Conservation (phyloP, 2,329 filamentous ascomycete genomes). For the Lithohypha guttulata region DNA sequence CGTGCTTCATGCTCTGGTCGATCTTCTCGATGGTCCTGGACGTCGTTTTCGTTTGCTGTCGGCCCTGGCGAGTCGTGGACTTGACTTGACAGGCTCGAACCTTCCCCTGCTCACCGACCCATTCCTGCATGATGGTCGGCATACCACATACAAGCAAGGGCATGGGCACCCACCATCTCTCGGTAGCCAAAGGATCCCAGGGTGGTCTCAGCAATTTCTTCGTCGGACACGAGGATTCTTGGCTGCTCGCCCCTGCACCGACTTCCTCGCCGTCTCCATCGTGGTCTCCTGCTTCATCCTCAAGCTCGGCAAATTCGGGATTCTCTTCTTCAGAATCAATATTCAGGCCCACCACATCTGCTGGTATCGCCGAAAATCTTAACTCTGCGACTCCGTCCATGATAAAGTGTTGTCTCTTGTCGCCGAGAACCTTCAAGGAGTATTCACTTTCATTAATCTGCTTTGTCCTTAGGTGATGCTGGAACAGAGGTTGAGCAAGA, state of each 20-base stretch:
- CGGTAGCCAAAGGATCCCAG: constrained; percentile 56
- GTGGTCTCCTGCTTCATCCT: constrained; percentile 26
- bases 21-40: constrained; percentile 17
- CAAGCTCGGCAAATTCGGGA: constrained; percentile 30
- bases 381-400: constrained; percentile 69
- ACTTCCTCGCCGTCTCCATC: constrained; percentile 21
- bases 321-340: constrained; percentile 61
- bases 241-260: constrained; percentile 25
- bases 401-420: constrained; percentile 56
- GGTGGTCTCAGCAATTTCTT: constrained; percentile 32
- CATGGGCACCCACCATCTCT: constrained; percentile 60
- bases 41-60: constrained; percentile 18
- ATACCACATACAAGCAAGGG: constrained; percentile 53
- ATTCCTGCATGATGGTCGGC: constrained; percentile 54
- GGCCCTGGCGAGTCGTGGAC: constrained; percentile 18
- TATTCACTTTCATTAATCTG: constrained; percentile 16
- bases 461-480: constrained; percentile 42
- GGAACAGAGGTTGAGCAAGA: constrained; percentile 65
- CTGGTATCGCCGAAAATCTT: constrained; percentile 65
- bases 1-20: constrained; percentile 22
- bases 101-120: constrained; percentile 39
- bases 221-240: constrained; percentile 28
- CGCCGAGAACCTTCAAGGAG: constrained; percentile 41
- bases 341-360: constrained; percentile 66
- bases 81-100: constrained; percentile 18